Evolutionary conservation across 116 monocot species (phyloP).

Genomic region (Zostera marina): DNA sequence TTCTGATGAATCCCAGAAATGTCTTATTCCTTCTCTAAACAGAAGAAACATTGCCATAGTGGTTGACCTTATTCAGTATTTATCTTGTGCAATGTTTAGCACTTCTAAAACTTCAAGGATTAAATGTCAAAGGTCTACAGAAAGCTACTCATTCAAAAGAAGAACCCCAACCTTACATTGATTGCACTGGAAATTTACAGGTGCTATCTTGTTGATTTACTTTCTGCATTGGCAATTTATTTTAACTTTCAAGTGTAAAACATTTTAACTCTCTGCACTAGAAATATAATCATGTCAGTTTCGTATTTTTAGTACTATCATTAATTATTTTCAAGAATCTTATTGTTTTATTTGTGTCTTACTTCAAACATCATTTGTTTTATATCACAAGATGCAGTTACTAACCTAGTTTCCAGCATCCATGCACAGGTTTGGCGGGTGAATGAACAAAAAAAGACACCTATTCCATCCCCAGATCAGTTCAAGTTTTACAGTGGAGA

Average conservation of each 20-base stretch:
- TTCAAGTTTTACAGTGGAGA: slow-evolving; percentile 90
- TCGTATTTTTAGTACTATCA: neutral
- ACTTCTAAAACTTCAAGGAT: slow-evolving; percentile 81
- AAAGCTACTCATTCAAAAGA: slow-evolving; percentile 83
- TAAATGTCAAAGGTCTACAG: slow-evolving; percentile 82
- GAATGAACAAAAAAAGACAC: slow-evolving; percentile 58
- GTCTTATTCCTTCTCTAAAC: neutral
- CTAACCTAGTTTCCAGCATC: slow-evolving; percentile 7
- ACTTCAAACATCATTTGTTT: neutral
- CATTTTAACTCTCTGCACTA: too few relatives aligned
- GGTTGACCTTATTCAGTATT: slow-evolving; percentile 4
- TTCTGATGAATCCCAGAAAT: neutral
- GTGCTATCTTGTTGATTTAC: slow-evolving; percentile 20
- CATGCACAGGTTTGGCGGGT: slow-evolving; percentile 70
- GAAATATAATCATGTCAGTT: neutral
- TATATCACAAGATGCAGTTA: neutral
- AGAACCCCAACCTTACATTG: slow-evolving; percentile 90
- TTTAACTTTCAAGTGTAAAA: neutral
- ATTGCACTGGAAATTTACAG: slow-evolving; percentile 95
- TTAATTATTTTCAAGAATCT: neutral
- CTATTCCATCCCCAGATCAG: slow-evolving; percentile 68
- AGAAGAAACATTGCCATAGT: neutral
- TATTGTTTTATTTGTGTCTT: neutral
- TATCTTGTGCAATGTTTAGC: slow-evolving; percentile 20
- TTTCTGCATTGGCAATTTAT: neutral